These are phyloP conservation scores for Cyberlindnera suaveolens DNA, from an alignment of 805 yeast genomes.

Conservation along the genomic window DNA sequence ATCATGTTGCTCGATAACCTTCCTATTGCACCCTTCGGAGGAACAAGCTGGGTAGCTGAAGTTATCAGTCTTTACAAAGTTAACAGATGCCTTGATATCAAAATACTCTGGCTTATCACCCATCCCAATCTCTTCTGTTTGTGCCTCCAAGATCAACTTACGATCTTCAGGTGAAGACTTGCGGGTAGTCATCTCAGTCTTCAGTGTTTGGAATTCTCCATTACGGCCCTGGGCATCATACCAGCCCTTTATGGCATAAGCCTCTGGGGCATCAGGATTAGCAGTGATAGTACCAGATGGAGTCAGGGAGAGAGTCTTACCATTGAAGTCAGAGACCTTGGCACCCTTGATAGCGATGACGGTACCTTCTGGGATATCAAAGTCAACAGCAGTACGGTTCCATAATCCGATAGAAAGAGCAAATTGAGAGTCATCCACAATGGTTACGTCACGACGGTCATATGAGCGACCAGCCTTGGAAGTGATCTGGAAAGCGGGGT, in stretches of 20 bases:
- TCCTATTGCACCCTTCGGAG: constrained; percentile 71
- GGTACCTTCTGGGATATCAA: constrained; percentile 64
- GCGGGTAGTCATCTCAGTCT: constrained; percentile 40
- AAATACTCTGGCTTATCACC: constrained; percentile 79
- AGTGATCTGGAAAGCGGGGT: constrained; percentile 69
- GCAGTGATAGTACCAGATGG: constrained; percentile 69
- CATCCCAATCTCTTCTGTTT: constrained; percentile 61
- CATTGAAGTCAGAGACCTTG: constrained; percentile 82
- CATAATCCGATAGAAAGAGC: constrained; percentile 80
- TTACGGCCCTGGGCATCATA: constrained; percentile 72
- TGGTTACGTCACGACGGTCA: constrained; percentile 81
- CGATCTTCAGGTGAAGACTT: constrained; percentile 46
- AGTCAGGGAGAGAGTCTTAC: constrained; percentile 75
- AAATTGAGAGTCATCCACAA: constrained; percentile 80
- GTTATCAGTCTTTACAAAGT: constrained; percentile 64
- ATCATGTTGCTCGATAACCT: constrained; percentile 66
- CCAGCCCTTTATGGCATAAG: constrained; percentile 91
- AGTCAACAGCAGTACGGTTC: constrained; percentile 83
- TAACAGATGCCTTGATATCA: constrained; percentile 66
- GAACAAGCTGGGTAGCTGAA: constrained; percentile 89
- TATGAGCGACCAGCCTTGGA: constrained; percentile 90
- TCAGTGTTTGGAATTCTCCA: constrained; percentile 56
- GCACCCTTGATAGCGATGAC: constrained; percentile 92
- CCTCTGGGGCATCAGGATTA: constrained; percentile 87
- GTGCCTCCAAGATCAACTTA: constrained; percentile 60